Base-by-base conservation (phyloP, 306 rosid species). In the Benincasa hispida region DNA sequence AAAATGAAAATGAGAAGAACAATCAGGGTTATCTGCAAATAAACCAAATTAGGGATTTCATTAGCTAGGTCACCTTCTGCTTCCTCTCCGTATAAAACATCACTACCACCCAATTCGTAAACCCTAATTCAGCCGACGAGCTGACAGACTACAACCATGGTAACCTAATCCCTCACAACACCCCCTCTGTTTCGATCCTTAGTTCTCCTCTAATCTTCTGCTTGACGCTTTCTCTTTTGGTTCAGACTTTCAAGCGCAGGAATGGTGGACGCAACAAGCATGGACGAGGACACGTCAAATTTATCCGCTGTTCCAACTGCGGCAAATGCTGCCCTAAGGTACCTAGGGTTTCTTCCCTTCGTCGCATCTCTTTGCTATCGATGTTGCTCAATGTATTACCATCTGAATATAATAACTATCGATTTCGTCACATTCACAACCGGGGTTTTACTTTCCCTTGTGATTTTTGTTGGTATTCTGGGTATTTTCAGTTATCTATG, bases 271-370 rank as follows among this genome's bases (percentile, higher is more conserved):
- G 99, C 68, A 94, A 92, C 91, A 92, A 94, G 87, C 96, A 92
- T 14, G 99, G 99, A 13, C 99, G 99, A 19, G 99, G 97, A 55
- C 99, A 94, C 10, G 92, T 88, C 55, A 90, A 92, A 58, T 94
- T 94, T 83, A 90, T 91, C 50, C 89, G 95, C 57, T 91, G 97
- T 83, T 91, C 97, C 57, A 92, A 94, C 82, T 91, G 98, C 66
- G 98, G 97, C 25, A 94, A 94, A 82, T 94, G 97, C 88, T 93
- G 98, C 76, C 97, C 98, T 6, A 91, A 91, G 97, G 98, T 90
- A 50, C 35, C 28, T 35, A 6, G 24, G 13, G 17, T 15, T 59
- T 14, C 37, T 2, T n/a, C 17, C n/a, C 19, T n/a, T n/a, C n/a
- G n/a, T n/a, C n/a, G n/a, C n/a, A n/a, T n/a, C n/a, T n/a, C n/a